A percentile compares a stretch with the other conserved stretches of the same genome.
phyloP scores from a whole-genome alignment of 768 basidiomycete species.

The Rhizopogon sp. region DNA sequence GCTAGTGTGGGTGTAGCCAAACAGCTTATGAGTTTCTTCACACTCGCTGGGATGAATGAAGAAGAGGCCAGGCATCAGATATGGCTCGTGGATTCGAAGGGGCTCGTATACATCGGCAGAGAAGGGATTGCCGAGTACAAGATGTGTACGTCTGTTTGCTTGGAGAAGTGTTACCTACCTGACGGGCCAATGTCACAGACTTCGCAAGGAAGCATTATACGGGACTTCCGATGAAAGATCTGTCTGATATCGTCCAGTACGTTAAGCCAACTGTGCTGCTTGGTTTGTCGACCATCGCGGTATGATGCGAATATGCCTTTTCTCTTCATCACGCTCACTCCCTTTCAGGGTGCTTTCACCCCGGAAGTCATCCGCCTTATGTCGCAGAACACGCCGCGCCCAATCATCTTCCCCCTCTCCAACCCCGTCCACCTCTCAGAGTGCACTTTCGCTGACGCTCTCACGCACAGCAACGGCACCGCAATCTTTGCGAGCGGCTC shows the following conservation, averaged over 20 bases:
- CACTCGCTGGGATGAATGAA: conserved; percentile 65
- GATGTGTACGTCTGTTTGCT: conserved; percentile 47
- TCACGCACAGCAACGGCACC: conserved; percentile 63
- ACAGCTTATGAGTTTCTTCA: conserved; percentile 89
- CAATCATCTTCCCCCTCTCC: conserved; percentile 90
- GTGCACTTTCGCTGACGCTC: conserved; percentile 74
- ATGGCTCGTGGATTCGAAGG: conserved; percentile 84
- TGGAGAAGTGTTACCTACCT: conserved; percentile 1
- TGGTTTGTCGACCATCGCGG: conserved; percentile 82
- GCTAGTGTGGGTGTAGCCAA: conserved; percentile 91
- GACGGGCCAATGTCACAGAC: conserved; percentile 34
- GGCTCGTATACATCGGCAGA: conserved; percentile 73
- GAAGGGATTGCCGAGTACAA: conserved; percentile 78
- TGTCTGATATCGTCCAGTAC: conserved; percentile 73
- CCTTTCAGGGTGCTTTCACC: conserved; percentile 62
- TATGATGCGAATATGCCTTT: conserved; percentile 12
- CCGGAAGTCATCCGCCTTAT: conserved; percentile 67
- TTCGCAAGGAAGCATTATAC: conserved; percentile 80
- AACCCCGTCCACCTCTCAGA: conserved; percentile 84
- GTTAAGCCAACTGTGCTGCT: conserved; percentile 87
- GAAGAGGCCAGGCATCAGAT: conserved; percentile 75
- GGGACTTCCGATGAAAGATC: conserved; percentile 68
- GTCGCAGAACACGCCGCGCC: conserved; percentile 73
- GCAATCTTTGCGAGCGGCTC: conserved; percentile 88
- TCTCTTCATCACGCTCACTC: neutral